These are phyloP conservation scores for Xylaria grammica DNA, from an alignment of 495 filamentous ascomycete species.

Conservation along the genomic window DNA sequence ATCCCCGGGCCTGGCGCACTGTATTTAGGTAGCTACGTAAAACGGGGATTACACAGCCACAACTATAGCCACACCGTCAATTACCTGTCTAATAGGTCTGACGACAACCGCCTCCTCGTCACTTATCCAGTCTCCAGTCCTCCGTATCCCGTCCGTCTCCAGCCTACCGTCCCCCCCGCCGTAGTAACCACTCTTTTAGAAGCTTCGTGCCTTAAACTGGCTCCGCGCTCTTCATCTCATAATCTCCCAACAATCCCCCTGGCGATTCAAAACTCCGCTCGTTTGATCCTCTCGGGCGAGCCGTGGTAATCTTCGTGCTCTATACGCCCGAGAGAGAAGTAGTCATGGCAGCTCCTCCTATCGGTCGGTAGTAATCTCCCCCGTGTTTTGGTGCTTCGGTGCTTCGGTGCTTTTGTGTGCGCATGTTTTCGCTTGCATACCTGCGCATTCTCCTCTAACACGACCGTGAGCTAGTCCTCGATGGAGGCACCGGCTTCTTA, in stretches of 20 bases:
- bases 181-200: slow-evolving; percentile 4
- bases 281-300: slow-evolving; percentile 12
- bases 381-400: background rate
- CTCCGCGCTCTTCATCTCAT: background rate
- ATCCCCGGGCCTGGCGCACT: background rate
- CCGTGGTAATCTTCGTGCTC: slow-evolving; percentile 12
- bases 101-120: slow-evolving; percentile 21
- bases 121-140: background rate
- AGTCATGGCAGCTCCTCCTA: slow-evolving; percentile 40
- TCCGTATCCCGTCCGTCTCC: slow-evolving; percentile 9
- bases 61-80: background rate
- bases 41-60: slow-evolving; percentile 15
- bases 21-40: background rate
- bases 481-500: slow-evolving; percentile 99
- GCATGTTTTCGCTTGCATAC: slow-evolving; percentile 16
- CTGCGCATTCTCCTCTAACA: slow-evolving; percentile 2
- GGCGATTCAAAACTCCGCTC: background rate
- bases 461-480: slow-evolving; percentile 71
- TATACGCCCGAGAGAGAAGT: slow-evolving; percentile 17
- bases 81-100: slow-evolving; percentile 2
- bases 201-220: background rate
- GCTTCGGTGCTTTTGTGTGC: background rate
- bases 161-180: slow-evolving; percentile 13
- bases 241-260: background rate
- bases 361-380: slow-evolving; percentile 30